Conservation (phyloP, 345 rosid species). For the Populus euphratica region DNA sequence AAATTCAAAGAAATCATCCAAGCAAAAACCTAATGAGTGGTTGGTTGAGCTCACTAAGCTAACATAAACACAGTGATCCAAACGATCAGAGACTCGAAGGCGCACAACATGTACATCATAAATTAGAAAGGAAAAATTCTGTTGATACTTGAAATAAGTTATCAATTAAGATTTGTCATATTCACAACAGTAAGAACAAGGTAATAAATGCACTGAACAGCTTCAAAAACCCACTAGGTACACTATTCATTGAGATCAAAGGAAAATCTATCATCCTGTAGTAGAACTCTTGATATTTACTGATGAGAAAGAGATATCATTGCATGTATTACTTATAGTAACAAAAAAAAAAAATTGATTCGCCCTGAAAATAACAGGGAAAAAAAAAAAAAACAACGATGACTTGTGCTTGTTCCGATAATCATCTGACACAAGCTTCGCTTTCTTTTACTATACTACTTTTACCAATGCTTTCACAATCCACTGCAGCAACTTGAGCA, state of each 20-base stretch:
- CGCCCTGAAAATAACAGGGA: background rate
- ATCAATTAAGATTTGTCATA: background rate
- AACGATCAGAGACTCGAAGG: too few species aligned
- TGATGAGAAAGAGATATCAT: background rate
- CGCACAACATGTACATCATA: background rate
- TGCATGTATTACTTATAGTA: background rate
- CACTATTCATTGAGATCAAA: background rate
- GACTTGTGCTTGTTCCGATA: background rate
- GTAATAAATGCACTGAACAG: background rate
- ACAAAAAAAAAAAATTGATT: background rate
- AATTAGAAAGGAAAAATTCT: background rate
- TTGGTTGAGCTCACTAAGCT: too few species aligned
- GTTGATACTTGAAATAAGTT: background rate
- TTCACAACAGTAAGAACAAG: background rate
- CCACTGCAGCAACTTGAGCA: constrained; percentile 9
- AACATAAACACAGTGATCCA: too few species aligned
- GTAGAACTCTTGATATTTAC: background rate
- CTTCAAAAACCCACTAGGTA: background rate
- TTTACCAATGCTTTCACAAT: constrained; percentile 9
- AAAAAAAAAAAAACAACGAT: background rate
- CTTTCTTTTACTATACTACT: background rate
- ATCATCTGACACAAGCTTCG: background rate
- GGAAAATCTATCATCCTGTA: background rate
- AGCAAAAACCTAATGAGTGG: too few species aligned
- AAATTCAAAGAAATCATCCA: too few species aligned